phyloP scores from a whole-genome alignment of 768 basidiomycete genomes.

The Macrolepiota albuminosa region DNA sequence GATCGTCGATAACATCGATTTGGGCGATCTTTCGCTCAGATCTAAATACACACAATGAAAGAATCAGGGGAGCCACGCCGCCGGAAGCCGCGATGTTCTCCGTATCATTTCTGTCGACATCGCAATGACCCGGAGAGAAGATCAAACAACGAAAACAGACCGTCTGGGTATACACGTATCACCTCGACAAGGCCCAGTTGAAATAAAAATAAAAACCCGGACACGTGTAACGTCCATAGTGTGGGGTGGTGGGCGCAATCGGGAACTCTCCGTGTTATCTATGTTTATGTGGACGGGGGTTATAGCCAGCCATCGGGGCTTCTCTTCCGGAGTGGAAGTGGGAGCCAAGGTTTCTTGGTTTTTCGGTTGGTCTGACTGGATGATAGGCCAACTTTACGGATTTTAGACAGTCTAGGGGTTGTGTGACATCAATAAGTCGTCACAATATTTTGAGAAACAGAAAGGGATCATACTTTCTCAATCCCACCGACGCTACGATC shows the following conservation, averaged over 20 bases:
- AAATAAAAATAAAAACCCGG: background rate
- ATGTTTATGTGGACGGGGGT: slow-evolving; percentile 6
- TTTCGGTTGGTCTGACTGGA: slow-evolving; percentile 25
- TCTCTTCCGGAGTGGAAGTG: slow-evolving; percentile 41
- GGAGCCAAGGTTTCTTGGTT: slow-evolving; percentile 35
- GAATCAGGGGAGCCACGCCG: background rate
- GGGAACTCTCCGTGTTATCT: slow-evolving; percentile 4
- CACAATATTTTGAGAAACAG: slow-evolving; percentile 1
- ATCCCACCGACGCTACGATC: slow-evolving; percentile 59
- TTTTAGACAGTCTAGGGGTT: slow-evolving; percentile 33
- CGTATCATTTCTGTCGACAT: background rate
- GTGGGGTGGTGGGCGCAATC: background rate
- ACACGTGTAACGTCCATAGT: background rate
- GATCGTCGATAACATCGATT: background rate
- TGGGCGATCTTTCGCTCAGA: background rate
- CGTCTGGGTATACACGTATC: background rate
- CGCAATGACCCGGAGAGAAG: background rate
- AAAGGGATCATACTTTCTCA: slow-evolving; percentile 46
- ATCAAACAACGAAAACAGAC: background rate
- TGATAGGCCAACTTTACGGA: slow-evolving; percentile 44
- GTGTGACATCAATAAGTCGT: slow-evolving; percentile 3
- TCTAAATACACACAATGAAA: background rate
- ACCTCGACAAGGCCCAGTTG: background rate
- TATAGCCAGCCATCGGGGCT: slow-evolving; percentile 38
- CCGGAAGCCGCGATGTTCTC: background rate